Base-by-base conservation (phyloP, 2,329 filamentous ascomycete species). In the Boeremia exigua region DNA sequence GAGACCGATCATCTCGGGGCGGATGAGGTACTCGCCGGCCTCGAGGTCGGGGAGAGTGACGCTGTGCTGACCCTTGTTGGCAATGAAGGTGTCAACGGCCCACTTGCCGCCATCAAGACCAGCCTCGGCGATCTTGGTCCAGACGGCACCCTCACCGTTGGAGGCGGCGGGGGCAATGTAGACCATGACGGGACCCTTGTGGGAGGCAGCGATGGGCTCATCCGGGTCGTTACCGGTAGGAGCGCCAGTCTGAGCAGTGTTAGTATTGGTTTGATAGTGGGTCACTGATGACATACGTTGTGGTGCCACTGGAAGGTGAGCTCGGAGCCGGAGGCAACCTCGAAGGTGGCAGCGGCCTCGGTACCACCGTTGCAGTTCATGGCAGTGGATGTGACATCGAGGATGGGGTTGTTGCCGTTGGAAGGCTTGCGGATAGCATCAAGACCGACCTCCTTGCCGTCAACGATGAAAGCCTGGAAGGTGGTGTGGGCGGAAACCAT, bases 151-250 rank as follows among this genome's bases (percentile, higher is more conserved):
- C 38, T 77, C 72, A 40, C 81, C 80, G 50, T 79, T 77, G 51
- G 68, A 68, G 15, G 68, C 60, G 30, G 72, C 71, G 29, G 71
- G 70, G 6, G 81, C 80, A 57, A 84, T 79, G 68, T 81, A 84
- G 59, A 80, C 81, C 67, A 81, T 78, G 69, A 84, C 67, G 45
- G 81, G 82, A 6, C 82, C 82, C 72, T 77, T 73, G 77, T 84
- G 82, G 39, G 79, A 81, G n/a, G 67, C 56, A 61, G 77, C 82
- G 43, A 84, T 81, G 70, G 83, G 81, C 68, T 83, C 82, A 66
- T 83, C 81, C 6, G 44, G n/a, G 53, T 69, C 67, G 56, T 70
- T 71, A 9, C 43, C 37, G 10, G 12, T 14, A 28, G 54, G 43
- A 14, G 33, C 28, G 11, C 42, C 42, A 23, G 50, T 42, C 48